Evolutionary conservation across 1,139 yeast species (phyloP), one percentile per base, ranked within the genome.

Genomic region (Scheffersomyces parashehatae): DNA sequence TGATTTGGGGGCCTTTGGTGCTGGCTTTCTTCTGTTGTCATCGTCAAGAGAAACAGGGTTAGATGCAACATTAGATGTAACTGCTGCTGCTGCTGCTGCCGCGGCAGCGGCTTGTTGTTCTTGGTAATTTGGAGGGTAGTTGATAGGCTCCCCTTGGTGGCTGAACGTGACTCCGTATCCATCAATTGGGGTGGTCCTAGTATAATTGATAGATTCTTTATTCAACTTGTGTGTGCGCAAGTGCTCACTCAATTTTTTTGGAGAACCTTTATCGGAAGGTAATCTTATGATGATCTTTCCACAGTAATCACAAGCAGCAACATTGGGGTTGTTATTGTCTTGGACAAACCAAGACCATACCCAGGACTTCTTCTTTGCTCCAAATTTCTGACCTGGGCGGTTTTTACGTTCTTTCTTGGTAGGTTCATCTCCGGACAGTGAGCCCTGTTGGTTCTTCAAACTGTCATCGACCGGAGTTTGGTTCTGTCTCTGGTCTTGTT

Each of bases 311-410:
- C 85, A 80, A 3, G 74, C 75, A 3, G 85, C 84, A 15, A 75
- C 51, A 47, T 79, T 77, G 39, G 75, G 70, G 53, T 80, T 76
- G 15, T 52, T 54, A 9, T 62, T 55, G 55, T 79, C 82, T 52
- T 80, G 84, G 13, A 67, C 67, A 51, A 80, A 80, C 83, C 84
- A 80, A 29, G 73, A 60, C 85, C 85, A 80, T 4, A 79, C 83
- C 84, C 84, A 79, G 31, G 81, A 77, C 53, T 73, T 74, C 66
- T 79, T 79, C 51, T 77, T 78, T 12, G 83, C 83, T 11, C 84
- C 84, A 49, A 77, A 78, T 49, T 69, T 74, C 50, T 37, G 54
- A 48, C 53, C 63, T 36, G 70, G 65, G 41, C 70, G 54, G 53
- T 49, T 60, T 42, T 60, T 62, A 14, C 75, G 62, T 38, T 59